Conservation (phyloP, 176 grass and related monocot species). For the Avena insularis region DNA sequence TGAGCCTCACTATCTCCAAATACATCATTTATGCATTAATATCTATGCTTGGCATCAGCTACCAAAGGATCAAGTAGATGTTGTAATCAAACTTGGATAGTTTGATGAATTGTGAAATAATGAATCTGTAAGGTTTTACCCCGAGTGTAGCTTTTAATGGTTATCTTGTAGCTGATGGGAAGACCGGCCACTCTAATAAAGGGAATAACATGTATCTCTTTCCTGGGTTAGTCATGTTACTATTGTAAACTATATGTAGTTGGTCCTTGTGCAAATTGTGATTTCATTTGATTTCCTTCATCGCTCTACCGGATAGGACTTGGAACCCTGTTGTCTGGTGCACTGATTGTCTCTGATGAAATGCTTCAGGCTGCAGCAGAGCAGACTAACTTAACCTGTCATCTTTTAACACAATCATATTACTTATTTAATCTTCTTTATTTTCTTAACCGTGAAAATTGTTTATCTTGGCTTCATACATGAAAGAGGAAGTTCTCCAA, state of each 20-base stretch:
- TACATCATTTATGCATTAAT: background rate
- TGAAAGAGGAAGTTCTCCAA: constrained; percentile 85
- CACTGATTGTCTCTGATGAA: constrained; percentile 84
- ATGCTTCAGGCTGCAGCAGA: constrained; percentile 97
- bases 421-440: constrained; percentile 38
- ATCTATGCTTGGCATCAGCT: constrained; percentile 27
- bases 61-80: background rate
- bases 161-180: constrained; percentile 71
- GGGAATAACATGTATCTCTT: constrained; percentile 99
- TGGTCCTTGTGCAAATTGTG: constrained; percentile 42
- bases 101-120: constrained; percentile 13
- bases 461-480: constrained; percentile 89
- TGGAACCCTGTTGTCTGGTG: constrained; percentile 94
- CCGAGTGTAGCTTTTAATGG: constrained; percentile 4
- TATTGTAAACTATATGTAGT: constrained; percentile 29
- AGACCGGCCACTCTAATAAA: constrained; percentile 92
- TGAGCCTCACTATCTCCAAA: constrained; percentile 19
- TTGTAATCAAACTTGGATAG: background rate
- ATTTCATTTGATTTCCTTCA: constrained; percentile 19
- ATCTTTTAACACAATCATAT: background rate
- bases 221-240: constrained; percentile 77
- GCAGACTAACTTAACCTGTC: constrained; percentile 51
- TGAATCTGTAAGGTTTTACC: constrained; percentile 11
- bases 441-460: constrained; percentile 23
- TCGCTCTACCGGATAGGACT: constrained; percentile 79